phyloP scores from a whole-genome alignment of 2,329 filamentous ascomycete genomes.

The Colletotrichum sidae region DNA sequence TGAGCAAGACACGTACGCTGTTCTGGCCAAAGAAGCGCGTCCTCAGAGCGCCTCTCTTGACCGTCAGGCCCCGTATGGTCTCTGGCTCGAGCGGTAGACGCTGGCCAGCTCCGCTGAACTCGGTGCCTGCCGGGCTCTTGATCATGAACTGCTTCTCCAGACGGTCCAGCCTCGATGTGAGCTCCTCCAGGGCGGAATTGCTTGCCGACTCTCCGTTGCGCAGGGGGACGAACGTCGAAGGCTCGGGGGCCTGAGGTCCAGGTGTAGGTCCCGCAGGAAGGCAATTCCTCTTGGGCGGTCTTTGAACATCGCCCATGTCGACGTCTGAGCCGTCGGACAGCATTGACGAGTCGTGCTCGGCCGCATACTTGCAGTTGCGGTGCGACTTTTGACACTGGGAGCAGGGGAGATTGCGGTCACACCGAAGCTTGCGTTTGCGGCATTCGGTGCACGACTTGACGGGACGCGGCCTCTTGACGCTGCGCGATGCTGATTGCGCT shows the following conservation, averaged over 20 bases:
- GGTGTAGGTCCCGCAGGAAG: constrained; percentile 30
- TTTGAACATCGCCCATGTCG: constrained; percentile 47
- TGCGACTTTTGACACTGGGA: constrained; percentile 69
- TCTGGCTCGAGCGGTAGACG: constrained; percentile 49
- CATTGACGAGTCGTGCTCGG: constrained; percentile 59
- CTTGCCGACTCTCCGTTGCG: constrained; percentile 47
- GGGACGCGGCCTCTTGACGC: constrained; percentile 65
- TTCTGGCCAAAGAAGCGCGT: constrained; percentile 66
- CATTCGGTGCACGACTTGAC: constrained; percentile 69
- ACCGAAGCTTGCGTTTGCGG: constrained; percentile 67
- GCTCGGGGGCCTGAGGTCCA: constrained; percentile 15
- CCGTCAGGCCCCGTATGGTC: constrained; percentile 62
- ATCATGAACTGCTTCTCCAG: constrained; percentile 63
- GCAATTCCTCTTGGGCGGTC: constrained; percentile 54
- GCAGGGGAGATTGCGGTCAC: constrained; percentile 67
- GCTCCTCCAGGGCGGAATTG: constrained; percentile 57
- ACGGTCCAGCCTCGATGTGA: constrained; percentile 62
- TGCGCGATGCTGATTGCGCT: constrained; percentile 44
- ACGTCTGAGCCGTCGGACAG: constrained; percentile 62
- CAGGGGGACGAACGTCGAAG: constrained; percentile 25
- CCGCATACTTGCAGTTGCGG: constrained; percentile 64
- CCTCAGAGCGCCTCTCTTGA: constrained; percentile 58
- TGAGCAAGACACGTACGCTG: constrained; percentile 64
- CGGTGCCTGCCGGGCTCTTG: constrained; percentile 54
- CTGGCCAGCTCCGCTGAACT: constrained; percentile 48